Base-by-base conservation (phyloP, 2,329 filamentous ascomycete species). In the Akanthomyces uredinophilus region DNA sequence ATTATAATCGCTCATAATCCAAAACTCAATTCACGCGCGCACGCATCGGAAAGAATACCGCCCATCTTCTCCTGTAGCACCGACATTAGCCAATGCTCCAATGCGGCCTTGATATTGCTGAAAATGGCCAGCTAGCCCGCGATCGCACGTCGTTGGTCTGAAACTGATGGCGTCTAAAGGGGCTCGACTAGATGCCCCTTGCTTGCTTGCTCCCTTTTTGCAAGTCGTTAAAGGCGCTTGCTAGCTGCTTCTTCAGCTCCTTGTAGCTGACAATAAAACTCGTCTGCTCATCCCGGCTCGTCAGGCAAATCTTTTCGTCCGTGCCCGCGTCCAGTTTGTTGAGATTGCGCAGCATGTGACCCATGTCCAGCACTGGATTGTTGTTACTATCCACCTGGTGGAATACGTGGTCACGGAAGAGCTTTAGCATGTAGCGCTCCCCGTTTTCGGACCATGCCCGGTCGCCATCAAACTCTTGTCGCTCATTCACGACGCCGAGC, bases 371-470 rank as follows among this genome's bases (percentile, higher is more conserved):
- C 1, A 93, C 88, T 0, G 95, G 90, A 59, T 90, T 89, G 16
- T 92, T 92, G 62, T 91, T 87, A 35, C 85, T 83, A 72, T 98
- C 92, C 14, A 97, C 92, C 70, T 96, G 93, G 74, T 99, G 95
- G 77, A 98, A 99, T 46, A 97, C 91, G 69, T 96, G 98, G 75
- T 99, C 95, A 55, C 95, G 86, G 80, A 98, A 98, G 10, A 99
- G 83, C 76, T 96, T 97, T 66, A 99, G 81, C 72, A 91, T 90
- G 73, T 96, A 98, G 32, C 93, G 86, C 69, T 96, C 92, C 29
- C 94, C 94, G 53, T 90, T 95, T 74, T 98, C 94, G 5, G 92
- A 91, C 94, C 95, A 99, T 54, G 85, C 81, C 0, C 83, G 79
- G 64, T 93, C 89, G 46, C 87, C 86, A 59, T 91, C 90, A 65